Evolutionary conservation across 169 alveolate species (phyloP).

Genomic region (Toxoplasma gondii): DNA sequence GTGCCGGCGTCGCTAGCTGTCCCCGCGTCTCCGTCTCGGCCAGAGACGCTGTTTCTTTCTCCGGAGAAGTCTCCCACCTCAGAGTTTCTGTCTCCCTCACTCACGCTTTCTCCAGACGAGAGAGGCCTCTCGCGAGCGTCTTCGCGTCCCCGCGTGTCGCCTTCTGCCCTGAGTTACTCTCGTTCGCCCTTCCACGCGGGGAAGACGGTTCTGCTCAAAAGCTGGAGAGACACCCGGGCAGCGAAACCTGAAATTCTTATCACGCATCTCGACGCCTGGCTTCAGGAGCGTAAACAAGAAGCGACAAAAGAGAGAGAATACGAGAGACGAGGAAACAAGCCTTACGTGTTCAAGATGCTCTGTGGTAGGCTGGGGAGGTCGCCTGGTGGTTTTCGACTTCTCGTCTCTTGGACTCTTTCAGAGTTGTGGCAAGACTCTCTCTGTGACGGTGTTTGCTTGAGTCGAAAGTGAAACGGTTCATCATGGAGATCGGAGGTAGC

Average conservation of each 20-base stretch:
- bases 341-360: background rate
- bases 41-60: background rate
- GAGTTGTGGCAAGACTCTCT: no score
- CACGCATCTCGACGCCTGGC: background rate
- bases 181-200: background rate
- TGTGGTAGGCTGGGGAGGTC: background rate
- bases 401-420: no score
- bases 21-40: background rate
- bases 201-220: background rate
- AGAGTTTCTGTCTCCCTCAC: background rate
- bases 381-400: no score
- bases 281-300: background rate
- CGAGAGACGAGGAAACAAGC: background rate
- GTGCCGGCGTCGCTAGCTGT: background rate
- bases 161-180: background rate
- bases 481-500: no score
- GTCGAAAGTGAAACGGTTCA: no score
- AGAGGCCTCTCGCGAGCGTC: background rate
- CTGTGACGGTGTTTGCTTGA: no score
- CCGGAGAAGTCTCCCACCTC: background rate
- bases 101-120: background rate
- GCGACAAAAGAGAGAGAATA: background rate
- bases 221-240: slow-evolving; percentile 18
- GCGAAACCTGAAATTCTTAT: background rate
- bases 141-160: background rate